Conservation (phyloP, 305 asterid species). For the Plantago lanceolata region DNA sequence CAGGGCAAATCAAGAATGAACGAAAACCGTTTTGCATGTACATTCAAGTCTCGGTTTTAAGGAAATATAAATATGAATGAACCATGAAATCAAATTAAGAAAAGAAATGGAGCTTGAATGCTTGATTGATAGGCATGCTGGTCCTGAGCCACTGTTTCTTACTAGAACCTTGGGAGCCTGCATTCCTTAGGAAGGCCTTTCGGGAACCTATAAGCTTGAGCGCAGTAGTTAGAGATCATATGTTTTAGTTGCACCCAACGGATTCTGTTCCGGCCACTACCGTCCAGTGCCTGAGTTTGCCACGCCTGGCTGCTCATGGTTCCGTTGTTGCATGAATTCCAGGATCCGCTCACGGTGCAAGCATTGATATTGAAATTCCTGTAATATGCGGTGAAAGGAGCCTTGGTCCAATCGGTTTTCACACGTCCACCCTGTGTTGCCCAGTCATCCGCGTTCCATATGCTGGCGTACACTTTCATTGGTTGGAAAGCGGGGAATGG, state of each 20-base stretch:
- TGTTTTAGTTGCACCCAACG: background rate
- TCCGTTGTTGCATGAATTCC: background rate
- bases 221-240: background rate
- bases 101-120: too few species aligned
- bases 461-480: background rate
- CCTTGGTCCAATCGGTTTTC: background rate
- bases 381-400: background rate
- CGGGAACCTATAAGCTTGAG: background rate
- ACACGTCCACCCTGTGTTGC: background rate
- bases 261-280: background rate
- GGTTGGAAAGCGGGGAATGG: background rate
- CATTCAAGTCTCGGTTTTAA: too few species aligned
- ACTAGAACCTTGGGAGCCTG: slow-evolving; percentile 2
- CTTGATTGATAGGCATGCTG: too few species aligned
- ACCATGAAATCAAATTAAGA: too few species aligned
- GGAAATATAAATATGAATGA: too few species aligned
- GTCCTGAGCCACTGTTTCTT: background rate
- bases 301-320: background rate
- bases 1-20: too few species aligned
- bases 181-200: slow-evolving; percentile 1
- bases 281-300: background rate
- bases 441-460: background rate
- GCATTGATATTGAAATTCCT: background rate
- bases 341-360: background rate
- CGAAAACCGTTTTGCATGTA: too few species aligned